Evolutionary conservation across 768 basidiomycete genomes (phyloP).

Genomic region (Podaxis sp.): DNA sequence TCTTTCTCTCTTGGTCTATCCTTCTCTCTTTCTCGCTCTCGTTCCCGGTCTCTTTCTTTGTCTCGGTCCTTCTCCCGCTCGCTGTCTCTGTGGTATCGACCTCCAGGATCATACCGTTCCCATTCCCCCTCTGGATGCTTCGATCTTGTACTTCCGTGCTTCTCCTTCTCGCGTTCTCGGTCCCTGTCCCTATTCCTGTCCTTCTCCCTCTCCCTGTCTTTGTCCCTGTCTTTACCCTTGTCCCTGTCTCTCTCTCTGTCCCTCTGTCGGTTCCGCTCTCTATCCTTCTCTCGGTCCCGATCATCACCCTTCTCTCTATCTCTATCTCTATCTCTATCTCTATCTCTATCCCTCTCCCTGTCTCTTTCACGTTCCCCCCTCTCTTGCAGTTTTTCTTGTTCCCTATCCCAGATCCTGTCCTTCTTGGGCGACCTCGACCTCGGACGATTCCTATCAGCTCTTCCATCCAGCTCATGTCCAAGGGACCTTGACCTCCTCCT

Average conservation of each 20-base stretch:
- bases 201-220: conserved; percentile 12
- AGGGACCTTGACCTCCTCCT: conserved; percentile 10
- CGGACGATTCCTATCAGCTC: neutral
- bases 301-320: neutral
- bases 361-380: conserved; percentile 1
- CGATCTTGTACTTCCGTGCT: neutral
- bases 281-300: neutral
- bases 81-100: neutral
- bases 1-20: conserved; percentile 17
- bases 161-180: conserved; percentile 1
- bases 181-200: conserved; percentile 10
- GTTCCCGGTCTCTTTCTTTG: conserved; percentile 16
- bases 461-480: neutral
- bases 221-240: conserved; percentile 7
- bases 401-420: neutral
- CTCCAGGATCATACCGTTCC: conserved; percentile 16
- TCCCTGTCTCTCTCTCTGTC: conserved; percentile 12
- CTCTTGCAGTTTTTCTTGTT: neutral
- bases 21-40: conserved; percentile 12
- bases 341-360: neutral
- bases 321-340: neutral
- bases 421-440: neutral
- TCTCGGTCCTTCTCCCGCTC: conserved; percentile 20
- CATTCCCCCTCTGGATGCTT: neutral
- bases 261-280: conserved; percentile 8